Percentiles rank a stretch among this genome's conserved stretches.
phyloP scores from a whole-genome alignment of 306 rosid species.

The Pterocarpus santalinus region DNA sequence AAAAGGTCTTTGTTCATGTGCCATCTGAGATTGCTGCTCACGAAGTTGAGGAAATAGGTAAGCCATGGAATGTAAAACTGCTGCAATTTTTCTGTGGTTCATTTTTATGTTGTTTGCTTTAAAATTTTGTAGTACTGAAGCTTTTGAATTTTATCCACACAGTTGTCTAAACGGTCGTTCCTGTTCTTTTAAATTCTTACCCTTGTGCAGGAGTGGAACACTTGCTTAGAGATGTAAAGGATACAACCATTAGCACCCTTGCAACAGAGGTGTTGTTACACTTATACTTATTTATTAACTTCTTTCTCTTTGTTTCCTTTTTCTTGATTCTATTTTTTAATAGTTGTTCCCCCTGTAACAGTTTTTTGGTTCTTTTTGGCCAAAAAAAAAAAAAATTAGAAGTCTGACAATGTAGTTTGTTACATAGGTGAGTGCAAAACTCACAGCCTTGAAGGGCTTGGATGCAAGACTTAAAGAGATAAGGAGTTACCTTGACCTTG shows the following conservation, averaged over 20 bases:
- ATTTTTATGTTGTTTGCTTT: not conserved
- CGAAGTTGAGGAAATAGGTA: constrained; percentile 95
- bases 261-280: constrained; percentile 73
- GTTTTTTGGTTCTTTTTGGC: constrained; percentile 31
- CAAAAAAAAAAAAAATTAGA: constrained; percentile 1
- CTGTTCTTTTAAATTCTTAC: constrained; percentile 28
- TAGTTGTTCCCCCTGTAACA: not conserved
- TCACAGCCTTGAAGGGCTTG: constrained; percentile 92
- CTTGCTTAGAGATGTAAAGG: constrained; percentile 69
- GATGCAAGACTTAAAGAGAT: constrained; percentile 89
- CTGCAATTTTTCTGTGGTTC: not conserved
- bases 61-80: constrained; percentile 41
- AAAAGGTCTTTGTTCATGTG: constrained; percentile 88
- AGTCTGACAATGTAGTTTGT: constrained; percentile 21
- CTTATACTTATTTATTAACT: constrained; percentile 8
- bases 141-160: constrained; percentile 14
- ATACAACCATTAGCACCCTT: constrained; percentile 84
- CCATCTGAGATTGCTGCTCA: constrained; percentile 91
- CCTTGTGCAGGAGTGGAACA: constrained; percentile 83
- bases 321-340: not conserved
- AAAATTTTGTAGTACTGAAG: not conserved
- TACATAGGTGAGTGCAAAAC: constrained; percentile 84
- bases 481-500: constrained; percentile 86
- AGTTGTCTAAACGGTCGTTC: constrained; percentile 7
- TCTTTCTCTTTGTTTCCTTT: not conserved